Base-by-base conservation (phyloP, 768 basidiomycete genomes). In the Mycena rosella region DNA sequence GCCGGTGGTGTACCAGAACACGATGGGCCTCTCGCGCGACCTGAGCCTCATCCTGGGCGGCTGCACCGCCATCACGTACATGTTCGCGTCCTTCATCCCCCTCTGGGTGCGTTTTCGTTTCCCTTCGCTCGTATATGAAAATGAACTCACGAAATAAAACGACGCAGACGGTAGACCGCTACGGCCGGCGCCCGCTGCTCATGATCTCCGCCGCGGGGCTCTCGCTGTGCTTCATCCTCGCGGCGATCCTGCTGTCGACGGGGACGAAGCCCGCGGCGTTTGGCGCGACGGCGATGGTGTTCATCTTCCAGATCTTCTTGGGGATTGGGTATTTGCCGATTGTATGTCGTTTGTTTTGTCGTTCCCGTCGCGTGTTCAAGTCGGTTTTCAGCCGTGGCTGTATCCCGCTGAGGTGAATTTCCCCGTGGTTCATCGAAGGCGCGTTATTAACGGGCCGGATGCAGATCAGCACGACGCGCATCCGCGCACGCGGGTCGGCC, bases 31-130 rank as follows among this genome's bases (percentile, higher is more conserved):
- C 24, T 76, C 81, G 20, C 78, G 80, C 32, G 74, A 83, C 34
- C 75, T 83, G 26, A 80, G 81, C 3, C 77, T 82, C 42, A 78
- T 83, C 49, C 75, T 83, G 3, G 81, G 81, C 17, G 82, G 82
- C 17, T 80, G 75, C 65, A 82, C 81, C 0, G 74, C 82, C 2
- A 72, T 82, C 38, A 81, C 80, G 1, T 83, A 80, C 66, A 78
- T 83, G 77, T 42, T 83, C 24, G 80, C 81, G 15, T 82, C 82
- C 0, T 83, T 83, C 62, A 80, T 81, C 67, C 81, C 80, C 5
- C 77, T 79, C 5, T 80, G 78, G 80, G 80, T 79, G 30, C 20
- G 69, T 66, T 11, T 42, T 14, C 26, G 2, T 26, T 14, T 18
- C 26, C 18, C 26, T 30, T n/a, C 29, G 3, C 18, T 34, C 18